These are phyloP conservation scores for Dryadomyces quercus-mongolicae DNA, from an alignment of 2,329 filamentous ascomycete species.

Conservation along the genomic window DNA sequence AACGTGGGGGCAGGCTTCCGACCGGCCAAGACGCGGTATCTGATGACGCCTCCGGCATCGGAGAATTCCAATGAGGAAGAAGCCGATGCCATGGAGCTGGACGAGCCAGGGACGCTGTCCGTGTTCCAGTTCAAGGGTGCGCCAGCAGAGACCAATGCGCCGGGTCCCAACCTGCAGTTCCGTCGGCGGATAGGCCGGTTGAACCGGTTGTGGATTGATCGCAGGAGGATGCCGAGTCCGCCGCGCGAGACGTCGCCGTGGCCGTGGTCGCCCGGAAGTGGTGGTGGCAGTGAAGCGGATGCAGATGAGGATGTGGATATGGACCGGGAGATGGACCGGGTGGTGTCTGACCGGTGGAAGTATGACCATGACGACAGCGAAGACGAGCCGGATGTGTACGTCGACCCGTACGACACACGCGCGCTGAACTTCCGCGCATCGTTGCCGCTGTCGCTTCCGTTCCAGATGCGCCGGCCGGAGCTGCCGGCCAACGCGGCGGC, in stretches of 20 bases:
- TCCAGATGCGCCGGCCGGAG: conserved; percentile 7
- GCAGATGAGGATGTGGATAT: conserved; percentile 13
- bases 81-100: conserved; percentile 35
- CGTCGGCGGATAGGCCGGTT: conserved; percentile 75
- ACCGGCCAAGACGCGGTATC: conserved; percentile 58
- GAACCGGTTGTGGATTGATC: conserved; percentile 79
- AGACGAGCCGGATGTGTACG: conserved; percentile 61
- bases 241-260: conserved; percentile 17
- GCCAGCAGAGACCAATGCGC: conserved; percentile 15
- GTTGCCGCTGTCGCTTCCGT: conserved; percentile 31
- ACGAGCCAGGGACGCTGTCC: conserved; percentile 27
- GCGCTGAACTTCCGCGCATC: conserved; percentile 50
- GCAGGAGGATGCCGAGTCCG: conserved; percentile 51
- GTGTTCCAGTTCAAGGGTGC: conserved; percentile 35
- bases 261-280: too few relatives aligned
- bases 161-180: conserved; percentile 46
- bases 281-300: neutral
- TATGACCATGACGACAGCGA: conserved; percentile 80
- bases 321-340: conserved; percentile 13
- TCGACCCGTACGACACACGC: conserved; percentile 57
- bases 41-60: conserved; percentile 52
- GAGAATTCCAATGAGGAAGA: conserved; percentile 35
- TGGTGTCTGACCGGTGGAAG: conserved; percentile 61
- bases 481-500: neutral
- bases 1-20: conserved; percentile 52